Percentiles rank a stretch among this genome's conserved stretches.
These are phyloP conservation scores for Neocucurbitaria cava DNA, from an alignment of 2,329 filamentous ascomycete genomes.

Conservation along the genomic window DNA sequence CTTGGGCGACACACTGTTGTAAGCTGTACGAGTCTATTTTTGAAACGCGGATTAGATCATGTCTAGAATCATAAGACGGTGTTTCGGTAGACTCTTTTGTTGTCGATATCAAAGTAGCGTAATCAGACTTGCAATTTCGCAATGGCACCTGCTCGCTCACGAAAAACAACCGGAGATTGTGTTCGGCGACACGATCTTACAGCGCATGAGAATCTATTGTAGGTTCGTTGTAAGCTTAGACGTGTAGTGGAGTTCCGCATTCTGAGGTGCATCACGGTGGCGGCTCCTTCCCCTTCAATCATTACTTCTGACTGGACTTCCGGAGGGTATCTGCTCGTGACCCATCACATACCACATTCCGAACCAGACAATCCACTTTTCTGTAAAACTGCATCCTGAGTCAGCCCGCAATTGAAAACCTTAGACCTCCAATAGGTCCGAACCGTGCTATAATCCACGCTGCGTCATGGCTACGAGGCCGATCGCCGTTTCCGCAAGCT, in stretches of 20 bases:
- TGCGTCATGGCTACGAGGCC: slow-evolving; percentile 30
- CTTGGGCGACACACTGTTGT: slow-evolving; percentile 88
- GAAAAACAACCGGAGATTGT: neutral
- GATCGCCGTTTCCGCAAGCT: slow-evolving; percentile 19
- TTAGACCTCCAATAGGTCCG: neutral
- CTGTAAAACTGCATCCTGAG: neutral
- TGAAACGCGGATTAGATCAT: neutral
- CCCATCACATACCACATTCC: neutral
- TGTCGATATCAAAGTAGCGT: neutral
- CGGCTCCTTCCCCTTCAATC: neutral
- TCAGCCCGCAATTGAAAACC: neutral
- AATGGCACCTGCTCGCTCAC: neutral
- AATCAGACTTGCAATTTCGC: neutral
- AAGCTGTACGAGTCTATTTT: slow-evolving; percentile 14
- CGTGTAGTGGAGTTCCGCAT: neutral
- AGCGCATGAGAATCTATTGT: neutral
- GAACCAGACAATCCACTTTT: neutral
- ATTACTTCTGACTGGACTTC: neutral
- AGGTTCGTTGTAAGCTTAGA: neutral
- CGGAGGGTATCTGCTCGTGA: neutral
- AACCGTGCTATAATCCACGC: neutral
- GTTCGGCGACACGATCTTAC: neutral
- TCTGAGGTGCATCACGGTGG: neutral
- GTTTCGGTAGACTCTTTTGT: neutral
- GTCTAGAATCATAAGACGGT: neutral